These are phyloP conservation scores for Botryotinia narcissicola DNA, from an alignment of 2,329 filamentous ascomycete genomes.

Conservation along the genomic window DNA sequence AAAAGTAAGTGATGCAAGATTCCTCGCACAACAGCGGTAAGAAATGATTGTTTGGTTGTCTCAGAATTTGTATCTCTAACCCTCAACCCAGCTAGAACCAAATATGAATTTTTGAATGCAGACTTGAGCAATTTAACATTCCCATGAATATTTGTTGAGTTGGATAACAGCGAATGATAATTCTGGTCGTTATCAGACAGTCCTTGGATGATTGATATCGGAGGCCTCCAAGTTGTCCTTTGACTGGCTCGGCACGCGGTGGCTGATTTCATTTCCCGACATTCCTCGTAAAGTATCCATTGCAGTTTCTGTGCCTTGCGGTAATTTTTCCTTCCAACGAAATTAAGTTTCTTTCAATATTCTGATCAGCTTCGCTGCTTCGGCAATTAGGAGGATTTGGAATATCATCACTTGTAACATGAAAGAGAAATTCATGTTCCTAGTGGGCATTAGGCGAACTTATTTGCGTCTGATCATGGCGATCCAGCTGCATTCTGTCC, in stretches of 20 bases:
- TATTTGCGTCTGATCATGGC: constrained; percentile 1
- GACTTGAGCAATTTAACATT: constrained; percentile 4
- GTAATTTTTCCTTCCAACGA: not conserved
- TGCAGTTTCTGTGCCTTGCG: not conserved
- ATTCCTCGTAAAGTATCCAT: constrained; percentile 11
- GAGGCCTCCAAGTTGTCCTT: not conserved
- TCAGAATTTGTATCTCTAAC: not conserved
- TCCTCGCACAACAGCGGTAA: constrained; percentile 19
- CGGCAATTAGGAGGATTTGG: constrained; percentile 2
- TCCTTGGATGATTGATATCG: not conserved
- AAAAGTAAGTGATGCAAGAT: constrained; percentile 14
- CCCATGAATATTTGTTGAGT: not conserved
- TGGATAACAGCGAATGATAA: constrained; percentile 1
- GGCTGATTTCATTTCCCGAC: not conserved
- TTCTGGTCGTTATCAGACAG: constrained; percentile 1
- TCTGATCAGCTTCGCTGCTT: constrained; percentile 5
- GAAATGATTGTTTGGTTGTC: constrained; percentile 19
- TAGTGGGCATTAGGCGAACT: not conserved
- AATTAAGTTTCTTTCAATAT: not conserved
- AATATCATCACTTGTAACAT: constrained; percentile 9
- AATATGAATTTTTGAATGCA: not conserved
- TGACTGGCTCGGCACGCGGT: constrained; percentile 7
- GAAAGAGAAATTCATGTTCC: constrained; percentile 6
- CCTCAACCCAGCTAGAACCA: constrained; percentile 10
- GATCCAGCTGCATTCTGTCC: not conserved